These are phyloP conservation scores for Polyporus arcularius DNA, from an alignment of 768 basidiomycete species.

Conservation along the genomic window DNA sequence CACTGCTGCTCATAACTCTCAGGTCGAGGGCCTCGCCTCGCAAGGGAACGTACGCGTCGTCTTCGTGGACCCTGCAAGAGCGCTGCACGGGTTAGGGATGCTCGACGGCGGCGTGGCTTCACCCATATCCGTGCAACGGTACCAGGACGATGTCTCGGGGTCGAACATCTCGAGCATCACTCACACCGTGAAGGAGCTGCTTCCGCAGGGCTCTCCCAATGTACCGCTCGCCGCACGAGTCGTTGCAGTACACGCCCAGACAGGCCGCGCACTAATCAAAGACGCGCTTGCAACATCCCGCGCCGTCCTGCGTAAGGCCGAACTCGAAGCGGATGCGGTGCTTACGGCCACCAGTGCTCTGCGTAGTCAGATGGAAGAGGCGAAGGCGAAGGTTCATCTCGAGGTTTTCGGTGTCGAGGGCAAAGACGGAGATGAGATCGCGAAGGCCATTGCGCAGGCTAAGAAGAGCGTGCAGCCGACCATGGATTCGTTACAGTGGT, in stretches of 20 bases:
- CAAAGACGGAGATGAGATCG: conserved; percentile 21
- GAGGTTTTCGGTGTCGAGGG: conserved; percentile 26
- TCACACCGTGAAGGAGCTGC: conserved; percentile 33
- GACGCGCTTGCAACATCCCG: conserved; percentile 20
- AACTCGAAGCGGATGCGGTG: conserved; percentile 21
- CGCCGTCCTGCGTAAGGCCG: conserved; percentile 11
- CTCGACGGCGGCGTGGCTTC: conserved; percentile 50
- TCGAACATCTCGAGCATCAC: conserved; percentile 60
- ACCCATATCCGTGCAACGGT: conserved; percentile 56
- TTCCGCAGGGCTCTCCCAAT: not conserved
- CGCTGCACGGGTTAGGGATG: conserved; percentile 50
- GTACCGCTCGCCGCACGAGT: not conserved
- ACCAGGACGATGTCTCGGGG: conserved; percentile 59
- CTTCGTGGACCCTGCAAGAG: conserved; percentile 60
- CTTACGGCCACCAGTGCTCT: conserved; percentile 14
- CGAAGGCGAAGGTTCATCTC: conserved; percentile 18
- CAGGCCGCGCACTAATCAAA: conserved; percentile 23
- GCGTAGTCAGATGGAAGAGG: conserved; percentile 24
- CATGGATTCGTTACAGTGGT: conserved; percentile 39
- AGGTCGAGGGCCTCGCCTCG: conserved; percentile 27
- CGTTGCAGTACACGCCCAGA: conserved; percentile 18
- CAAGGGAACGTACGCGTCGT: conserved; percentile 37
- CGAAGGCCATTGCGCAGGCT: conserved; percentile 31
- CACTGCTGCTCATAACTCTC: conserved; percentile 6
- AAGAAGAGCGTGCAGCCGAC: conserved; percentile 32